These are phyloP conservation scores for Ceriops zippeliana DNA, from an alignment of 345 rosid genomes.

Conservation along the genomic window DNA sequence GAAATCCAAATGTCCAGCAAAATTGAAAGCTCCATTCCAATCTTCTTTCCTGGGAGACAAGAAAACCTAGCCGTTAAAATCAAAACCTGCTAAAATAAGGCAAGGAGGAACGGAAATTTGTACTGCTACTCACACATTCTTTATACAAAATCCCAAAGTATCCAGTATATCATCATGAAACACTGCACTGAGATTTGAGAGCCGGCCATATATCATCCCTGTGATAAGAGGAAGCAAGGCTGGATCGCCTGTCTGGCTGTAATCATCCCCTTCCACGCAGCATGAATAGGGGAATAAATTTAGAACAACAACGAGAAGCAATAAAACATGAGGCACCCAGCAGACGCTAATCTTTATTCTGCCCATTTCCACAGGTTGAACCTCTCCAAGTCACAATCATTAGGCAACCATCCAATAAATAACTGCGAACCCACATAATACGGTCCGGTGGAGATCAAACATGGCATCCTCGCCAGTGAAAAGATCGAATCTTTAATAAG, in stretches of 20 bases:
- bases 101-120: background rate
- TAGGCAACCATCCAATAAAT: conserved; percentile 13
- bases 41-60: conserved; percentile 55
- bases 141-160: conserved; percentile 59
- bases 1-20: conserved; percentile 48
- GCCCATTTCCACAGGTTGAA: conserved; percentile 27
- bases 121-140: conserved; percentile 54
- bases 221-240: conserved; percentile 46
- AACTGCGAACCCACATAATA: conserved; percentile 8
- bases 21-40: conserved; percentile 77
- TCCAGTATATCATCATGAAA: conserved; percentile 43
- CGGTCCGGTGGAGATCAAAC: conserved; percentile 20
- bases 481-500: conserved; percentile 6
- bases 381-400: conserved; percentile 20
- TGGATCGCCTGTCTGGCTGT: conserved; percentile 50
- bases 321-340: conserved; percentile 28
- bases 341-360: conserved; percentile 25
- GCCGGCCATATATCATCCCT: conserved; percentile 43
- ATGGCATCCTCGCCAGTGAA: conserved; percentile 25
- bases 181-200: conserved; percentile 47
- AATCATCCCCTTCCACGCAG: conserved; percentile 56
- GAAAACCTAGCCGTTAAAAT: background rate
- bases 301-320: conserved; percentile 31
- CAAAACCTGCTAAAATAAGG: background rate
- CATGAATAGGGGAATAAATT: conserved; percentile 24